Base-by-base conservation (phyloP, 2,329 filamentous ascomycete genomes). In the Xylaria sp. region DNA sequence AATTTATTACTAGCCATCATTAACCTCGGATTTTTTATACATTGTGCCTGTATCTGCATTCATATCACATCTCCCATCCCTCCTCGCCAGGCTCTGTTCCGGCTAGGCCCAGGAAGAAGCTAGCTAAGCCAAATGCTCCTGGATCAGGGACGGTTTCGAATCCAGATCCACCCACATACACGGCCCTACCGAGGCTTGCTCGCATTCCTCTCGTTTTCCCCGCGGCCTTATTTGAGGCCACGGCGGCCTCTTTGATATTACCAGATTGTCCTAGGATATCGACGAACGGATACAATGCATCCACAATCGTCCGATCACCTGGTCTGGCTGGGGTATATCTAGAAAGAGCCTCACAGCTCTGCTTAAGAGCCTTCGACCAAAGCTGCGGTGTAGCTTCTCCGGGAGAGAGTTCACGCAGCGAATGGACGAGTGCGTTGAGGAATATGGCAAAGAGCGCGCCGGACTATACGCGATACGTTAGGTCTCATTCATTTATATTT, bases 151-250 rank as follows among this genome's bases (percentile, higher is more conserved):
- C 86, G 74, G 92, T 83, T 81, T 89, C 89, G 82, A 86, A 94
- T 18, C 91, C 91, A 77, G 83, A 87, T 69, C 91, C 91, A 69
- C 92, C 93, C 59, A 97, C 89, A 78, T 97, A 97, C 12, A 96
- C 93, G 1, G 91, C 89, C 66, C 93, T 84, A 8, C 96, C 96
- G 46, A 99, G 83, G 74, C 91, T 96, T 48, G 96, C 93, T 79
- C 91, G 89, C 94, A 99, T 97, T 28, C 91, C 92, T 83, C 94
- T 97, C 23, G 96, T 98, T 34, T 88, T 88, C 71, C 95, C 91
- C 4, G 94, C 91, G 0, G 91, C 96, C 55, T 89, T 84, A 70
- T 87, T 87, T 0, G 94, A 91, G 1, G 93, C 93, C 74, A 89
- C 84, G 0, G 93, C 93, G 8, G 96, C 94, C 77, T 89, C 84